Conservation (phyloP, 129 eudicot species). For the Rutidosis leptorrhynchoides region DNA sequence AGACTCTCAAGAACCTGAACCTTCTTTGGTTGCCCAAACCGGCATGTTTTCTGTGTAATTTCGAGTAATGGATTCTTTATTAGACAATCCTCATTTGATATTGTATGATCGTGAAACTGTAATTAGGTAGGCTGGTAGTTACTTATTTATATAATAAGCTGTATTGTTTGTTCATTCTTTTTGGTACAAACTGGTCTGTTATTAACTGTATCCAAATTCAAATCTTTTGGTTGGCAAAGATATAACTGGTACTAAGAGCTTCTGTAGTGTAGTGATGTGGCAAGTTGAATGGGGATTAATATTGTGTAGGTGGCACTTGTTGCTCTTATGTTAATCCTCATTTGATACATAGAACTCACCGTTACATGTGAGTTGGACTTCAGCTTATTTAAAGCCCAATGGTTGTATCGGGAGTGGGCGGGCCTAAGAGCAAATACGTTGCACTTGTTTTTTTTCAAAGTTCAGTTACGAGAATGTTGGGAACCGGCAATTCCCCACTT, state of each 20-base stretch:
- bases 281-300: no score
- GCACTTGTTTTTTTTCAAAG: no score
- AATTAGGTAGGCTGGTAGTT: conserved; percentile 22
- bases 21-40: conserved; percentile 5
- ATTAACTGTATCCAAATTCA: not conserved
- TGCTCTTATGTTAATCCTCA: no score
- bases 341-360: no score
- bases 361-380: no score
- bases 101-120: conserved; percentile 48
- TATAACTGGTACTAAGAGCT: not conserved
- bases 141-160: not conserved
- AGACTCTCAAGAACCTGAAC: conserved; percentile 16
- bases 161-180: conserved; percentile 17
- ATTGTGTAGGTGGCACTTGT: not conserved
- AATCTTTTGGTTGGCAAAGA: not conserved
- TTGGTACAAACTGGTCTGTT: not conserved
- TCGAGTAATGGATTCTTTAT: conserved; percentile 15
- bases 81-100: conserved; percentile 8
- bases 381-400: no score
- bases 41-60: conserved; percentile 20
- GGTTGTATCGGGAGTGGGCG: no score
- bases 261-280: not conserved
- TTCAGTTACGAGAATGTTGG: no score
- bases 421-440: no score
- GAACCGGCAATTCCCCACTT: no score